A percentile compares a stretch with the other conserved stretches of the same genome.
phyloP scores from a whole-genome alignment of 164 flowering plant genomes.

The Paratinospora sagittata region DNA sequence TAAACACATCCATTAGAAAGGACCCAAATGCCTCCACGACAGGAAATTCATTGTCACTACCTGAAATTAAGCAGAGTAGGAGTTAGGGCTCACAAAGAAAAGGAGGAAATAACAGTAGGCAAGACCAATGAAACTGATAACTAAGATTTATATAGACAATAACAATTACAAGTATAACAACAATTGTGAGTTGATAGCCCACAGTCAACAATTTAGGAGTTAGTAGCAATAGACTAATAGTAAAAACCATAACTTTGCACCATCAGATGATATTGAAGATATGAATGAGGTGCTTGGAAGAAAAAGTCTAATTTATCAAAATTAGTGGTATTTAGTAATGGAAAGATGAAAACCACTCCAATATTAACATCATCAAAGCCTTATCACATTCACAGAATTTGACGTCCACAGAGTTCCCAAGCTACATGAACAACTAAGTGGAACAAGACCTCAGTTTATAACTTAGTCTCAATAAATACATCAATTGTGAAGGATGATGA shows the following conservation, averaged over 20 bases:
- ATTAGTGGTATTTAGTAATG: neutral
- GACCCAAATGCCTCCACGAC: constrained; percentile 68
- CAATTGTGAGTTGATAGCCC: too few species aligned
- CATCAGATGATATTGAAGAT: too few species aligned
- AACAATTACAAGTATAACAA: too few species aligned
- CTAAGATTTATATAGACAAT: too few species aligned
- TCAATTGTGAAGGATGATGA: too few species aligned
- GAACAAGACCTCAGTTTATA: too few species aligned
- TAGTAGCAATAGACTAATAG: too few species aligned
- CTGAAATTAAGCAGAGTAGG: constrained; percentile 28
- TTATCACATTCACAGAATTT: neutral
- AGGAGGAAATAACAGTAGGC: neutral
- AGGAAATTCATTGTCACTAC: constrained; percentile 35
- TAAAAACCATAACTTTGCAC: too few species aligned
- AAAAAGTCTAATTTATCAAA: neutral
- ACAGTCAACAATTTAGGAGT: too few species aligned
- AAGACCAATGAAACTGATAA: neutral
- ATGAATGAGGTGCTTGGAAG: neutral
- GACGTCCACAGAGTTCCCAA: too few species aligned
- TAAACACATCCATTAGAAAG: constrained; percentile 62
- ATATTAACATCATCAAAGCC: neutral
- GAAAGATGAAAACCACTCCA: neutral
- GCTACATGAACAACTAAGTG: too few species aligned
- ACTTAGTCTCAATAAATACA: too few species aligned
- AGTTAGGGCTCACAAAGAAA: neutral